Percentiles rank a stretch among this genome's conserved stretches.
Evolutionary conservation across 257 asterid species (phyloP).

Genomic region (Cinchona pubescens): DNA sequence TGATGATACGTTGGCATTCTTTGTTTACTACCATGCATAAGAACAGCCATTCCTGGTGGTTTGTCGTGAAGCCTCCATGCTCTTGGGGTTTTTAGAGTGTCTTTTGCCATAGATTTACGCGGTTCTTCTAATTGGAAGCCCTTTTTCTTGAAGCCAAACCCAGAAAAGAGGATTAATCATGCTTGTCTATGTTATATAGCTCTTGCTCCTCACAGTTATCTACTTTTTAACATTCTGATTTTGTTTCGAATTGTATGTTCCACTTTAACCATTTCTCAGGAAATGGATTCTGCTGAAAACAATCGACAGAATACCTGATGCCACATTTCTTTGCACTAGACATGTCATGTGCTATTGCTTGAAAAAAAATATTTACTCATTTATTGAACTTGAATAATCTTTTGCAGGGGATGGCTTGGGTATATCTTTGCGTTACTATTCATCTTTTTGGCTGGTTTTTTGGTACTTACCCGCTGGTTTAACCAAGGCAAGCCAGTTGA

Average conservation of each 20-base stretch:
- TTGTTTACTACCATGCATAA: background rate
- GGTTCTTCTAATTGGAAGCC: background rate
- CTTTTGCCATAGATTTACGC: background rate
- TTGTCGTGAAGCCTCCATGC: background rate
- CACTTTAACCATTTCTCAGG: background rate
- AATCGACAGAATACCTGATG: background rate
- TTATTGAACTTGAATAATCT: constrained; percentile 8
- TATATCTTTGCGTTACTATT: constrained; percentile 47
- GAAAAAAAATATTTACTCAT: background rate
- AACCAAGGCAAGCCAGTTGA: constrained; percentile 60
- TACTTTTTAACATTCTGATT: constrained; percentile 1
- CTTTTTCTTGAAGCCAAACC: background rate
- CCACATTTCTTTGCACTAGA: background rate
- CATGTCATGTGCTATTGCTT: background rate
- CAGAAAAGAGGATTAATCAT: background rate
- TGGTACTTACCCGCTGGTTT: constrained; percentile 64
- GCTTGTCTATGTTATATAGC: background rate
- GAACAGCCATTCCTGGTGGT: background rate
- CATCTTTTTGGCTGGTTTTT: constrained; percentile 54
- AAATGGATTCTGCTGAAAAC: background rate
- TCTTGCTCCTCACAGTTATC: background rate
- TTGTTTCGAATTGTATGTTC: background rate
- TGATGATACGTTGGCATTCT: background rate
- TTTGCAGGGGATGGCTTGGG: constrained; percentile 83
- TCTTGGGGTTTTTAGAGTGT: background rate